phyloP scores from a whole-genome alignment of 805 yeast species.

The Yarrowia osloensis region DNA sequence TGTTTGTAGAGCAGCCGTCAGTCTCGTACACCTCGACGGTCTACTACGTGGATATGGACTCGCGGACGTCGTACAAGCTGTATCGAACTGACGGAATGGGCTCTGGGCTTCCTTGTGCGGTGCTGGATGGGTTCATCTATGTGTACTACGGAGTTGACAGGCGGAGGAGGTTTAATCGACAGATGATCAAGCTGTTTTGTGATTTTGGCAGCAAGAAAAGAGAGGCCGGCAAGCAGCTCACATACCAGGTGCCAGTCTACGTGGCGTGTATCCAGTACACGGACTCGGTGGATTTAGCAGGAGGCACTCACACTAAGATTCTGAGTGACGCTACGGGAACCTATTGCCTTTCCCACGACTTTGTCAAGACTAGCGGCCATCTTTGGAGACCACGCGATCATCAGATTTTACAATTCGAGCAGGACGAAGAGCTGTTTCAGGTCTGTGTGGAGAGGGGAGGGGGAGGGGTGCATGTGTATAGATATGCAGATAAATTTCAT shows the following conservation, averaged over 20 bases:
- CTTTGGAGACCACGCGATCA: constrained; percentile 4
- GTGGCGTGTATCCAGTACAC: constrained; percentile 14
- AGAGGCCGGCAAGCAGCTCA: background rate
- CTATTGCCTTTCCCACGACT: constrained; percentile 3
- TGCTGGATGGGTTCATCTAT: constrained; percentile 8
- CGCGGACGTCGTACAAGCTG: background rate
- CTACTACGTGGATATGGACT: constrained; percentile 12
- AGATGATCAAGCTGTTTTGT: constrained; percentile 19
- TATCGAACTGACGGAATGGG: constrained; percentile 20
- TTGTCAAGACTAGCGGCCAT: constrained; percentile 6
- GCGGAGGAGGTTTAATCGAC: background rate
- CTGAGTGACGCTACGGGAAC: background rate
- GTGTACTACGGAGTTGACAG: constrained; percentile 21
- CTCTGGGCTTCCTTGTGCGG: constrained; percentile 12
- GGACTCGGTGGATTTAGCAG: constrained; percentile 14
- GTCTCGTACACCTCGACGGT: constrained; percentile 15
- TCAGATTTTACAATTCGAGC: background rate
- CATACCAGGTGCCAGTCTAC: background rate
- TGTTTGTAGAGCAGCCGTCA: constrained; percentile 5
- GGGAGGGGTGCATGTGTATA: background rate
- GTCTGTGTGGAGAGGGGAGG: background rate
- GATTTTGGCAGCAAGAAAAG: constrained; percentile 21
- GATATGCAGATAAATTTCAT: constrained; percentile 7
- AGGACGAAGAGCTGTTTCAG: constrained; percentile 17
- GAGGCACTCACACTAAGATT: constrained; percentile 24